These are phyloP conservation scores for Suillus bovinus DNA, from an alignment of 768 basidiomycete species.

Conservation along the genomic window DNA sequence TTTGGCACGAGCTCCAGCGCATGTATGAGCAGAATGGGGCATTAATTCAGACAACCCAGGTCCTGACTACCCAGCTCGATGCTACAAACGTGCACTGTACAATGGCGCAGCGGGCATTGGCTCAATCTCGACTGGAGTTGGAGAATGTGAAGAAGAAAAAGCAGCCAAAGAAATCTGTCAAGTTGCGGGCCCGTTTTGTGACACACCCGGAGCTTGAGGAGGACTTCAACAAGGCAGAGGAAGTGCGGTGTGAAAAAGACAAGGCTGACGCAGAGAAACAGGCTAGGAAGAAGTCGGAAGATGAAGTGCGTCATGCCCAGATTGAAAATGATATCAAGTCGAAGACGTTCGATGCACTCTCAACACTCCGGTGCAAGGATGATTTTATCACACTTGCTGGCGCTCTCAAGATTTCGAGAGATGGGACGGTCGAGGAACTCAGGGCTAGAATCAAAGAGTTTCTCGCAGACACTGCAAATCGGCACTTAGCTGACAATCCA, in stretches of 20 bases:
- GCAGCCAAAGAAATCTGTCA: background rate
- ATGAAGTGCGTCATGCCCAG: too few species aligned
- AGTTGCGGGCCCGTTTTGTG: background rate
- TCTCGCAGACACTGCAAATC: too few species aligned
- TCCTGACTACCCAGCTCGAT: background rate
- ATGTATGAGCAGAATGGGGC: background rate
- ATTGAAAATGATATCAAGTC: too few species aligned
- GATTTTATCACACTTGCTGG: too few species aligned
- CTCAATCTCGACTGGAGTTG: background rate
- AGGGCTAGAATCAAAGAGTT: too few species aligned
- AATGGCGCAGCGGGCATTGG: background rate
- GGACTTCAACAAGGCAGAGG: background rate
- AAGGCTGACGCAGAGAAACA: too few species aligned
- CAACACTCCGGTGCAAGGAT: too few species aligned
- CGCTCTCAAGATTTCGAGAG: too few species aligned
- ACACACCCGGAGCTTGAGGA: constrained; percentile 1
- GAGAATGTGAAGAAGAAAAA: background rate
- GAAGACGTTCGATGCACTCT: too few species aligned
- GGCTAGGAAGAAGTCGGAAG: too few species aligned
- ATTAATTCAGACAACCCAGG: background rate
- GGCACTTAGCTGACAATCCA: too few species aligned
- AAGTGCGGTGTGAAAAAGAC: background rate
- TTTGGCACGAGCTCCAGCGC: background rate
- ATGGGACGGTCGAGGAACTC: too few species aligned
- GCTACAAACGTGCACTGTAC: background rate